Evolutionary conservation across 345 rosid genomes (phyloP).

Genomic region (Eucalyptus virginea): DNA sequence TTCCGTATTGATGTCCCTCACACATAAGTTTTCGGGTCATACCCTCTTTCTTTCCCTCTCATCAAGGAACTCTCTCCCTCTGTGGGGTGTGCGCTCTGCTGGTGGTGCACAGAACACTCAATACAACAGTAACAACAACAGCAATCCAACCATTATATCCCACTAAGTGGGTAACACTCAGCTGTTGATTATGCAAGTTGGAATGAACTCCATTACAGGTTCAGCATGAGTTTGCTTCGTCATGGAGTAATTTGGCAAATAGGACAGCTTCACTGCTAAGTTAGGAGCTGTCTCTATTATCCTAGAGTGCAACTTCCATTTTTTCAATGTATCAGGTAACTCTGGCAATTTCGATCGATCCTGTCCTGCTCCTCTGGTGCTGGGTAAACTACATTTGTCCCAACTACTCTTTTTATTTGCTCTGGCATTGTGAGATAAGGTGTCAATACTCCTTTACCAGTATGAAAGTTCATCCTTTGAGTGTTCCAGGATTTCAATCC

Average conservation of each 20-base stretch:
- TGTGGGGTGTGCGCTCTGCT: background rate
- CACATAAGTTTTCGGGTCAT: background rate
- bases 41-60: background rate
- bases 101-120: background rate
- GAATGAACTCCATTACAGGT: background rate
- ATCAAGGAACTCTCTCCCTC: background rate
- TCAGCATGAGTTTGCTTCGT: background rate
- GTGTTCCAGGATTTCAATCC: background rate
- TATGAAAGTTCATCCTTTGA: background rate
- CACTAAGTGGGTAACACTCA: background rate
- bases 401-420: background rate
- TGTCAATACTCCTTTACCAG: background rate
- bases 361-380: background rate
- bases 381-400: background rate
- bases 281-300: background rate
- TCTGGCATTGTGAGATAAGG: background rate
- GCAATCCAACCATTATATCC: background rate
- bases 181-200: background rate
- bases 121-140: background rate
- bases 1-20: background rate
- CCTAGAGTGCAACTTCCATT: background rate
- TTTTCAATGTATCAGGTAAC: background rate
- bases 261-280: background rate
- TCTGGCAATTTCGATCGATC: background rate
- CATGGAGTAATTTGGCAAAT: background rate